Conservation (phyloP, 1,284 basidiomycete species). For the Leccinum cinnamomeum region DNA sequence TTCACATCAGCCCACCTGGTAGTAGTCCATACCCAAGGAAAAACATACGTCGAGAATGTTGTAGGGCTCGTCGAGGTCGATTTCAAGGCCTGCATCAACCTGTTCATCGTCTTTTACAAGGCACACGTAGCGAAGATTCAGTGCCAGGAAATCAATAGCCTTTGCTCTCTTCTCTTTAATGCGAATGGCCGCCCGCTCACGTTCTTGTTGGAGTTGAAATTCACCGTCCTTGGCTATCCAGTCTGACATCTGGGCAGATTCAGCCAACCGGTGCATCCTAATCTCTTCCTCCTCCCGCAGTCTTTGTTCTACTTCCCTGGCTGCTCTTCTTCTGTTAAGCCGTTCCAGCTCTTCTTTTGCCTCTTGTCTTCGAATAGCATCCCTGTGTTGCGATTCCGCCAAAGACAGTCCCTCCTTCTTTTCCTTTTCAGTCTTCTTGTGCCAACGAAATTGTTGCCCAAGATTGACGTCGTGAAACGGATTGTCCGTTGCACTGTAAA, state of each 20-base stretch:
- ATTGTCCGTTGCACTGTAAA: constrained; percentile 94
- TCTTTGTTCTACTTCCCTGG: constrained; percentile 86
- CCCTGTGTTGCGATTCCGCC: constrained; percentile 79
- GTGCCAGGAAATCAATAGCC: constrained; percentile 90
- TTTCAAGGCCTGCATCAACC: constrained; percentile 88
- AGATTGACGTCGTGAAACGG: constrained; percentile 98
- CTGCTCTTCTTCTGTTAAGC: constrained; percentile 86
- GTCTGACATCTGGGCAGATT: constrained; percentile 96
- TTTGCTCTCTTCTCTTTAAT: constrained; percentile 95
- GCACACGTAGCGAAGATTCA: constrained; percentile 89
- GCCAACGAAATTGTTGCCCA: constrained; percentile 95
- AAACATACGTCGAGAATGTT: constrained; percentile 83
- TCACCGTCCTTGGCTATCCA: constrained; percentile 98
- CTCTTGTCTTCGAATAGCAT: constrained; percentile 82
- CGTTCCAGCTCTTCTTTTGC: constrained; percentile 95
- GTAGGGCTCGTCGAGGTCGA: constrained; percentile 98
- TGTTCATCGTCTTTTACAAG: constrained; percentile 63
- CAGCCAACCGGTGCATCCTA: constrained; percentile 83
- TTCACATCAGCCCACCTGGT: constrained; percentile 22
- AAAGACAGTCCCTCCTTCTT: constrained; percentile 82
- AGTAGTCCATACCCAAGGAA: background rate
- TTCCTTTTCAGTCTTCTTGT: constrained; percentile 98
- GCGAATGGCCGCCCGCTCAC: constrained; percentile 87
- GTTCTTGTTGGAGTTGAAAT: constrained; percentile 95
- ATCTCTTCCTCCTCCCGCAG: constrained; percentile 92